These are phyloP conservation scores for Xylaria nigripes DNA, from an alignment of 495 filamentous ascomycete genomes.

Conservation along the genomic window DNA sequence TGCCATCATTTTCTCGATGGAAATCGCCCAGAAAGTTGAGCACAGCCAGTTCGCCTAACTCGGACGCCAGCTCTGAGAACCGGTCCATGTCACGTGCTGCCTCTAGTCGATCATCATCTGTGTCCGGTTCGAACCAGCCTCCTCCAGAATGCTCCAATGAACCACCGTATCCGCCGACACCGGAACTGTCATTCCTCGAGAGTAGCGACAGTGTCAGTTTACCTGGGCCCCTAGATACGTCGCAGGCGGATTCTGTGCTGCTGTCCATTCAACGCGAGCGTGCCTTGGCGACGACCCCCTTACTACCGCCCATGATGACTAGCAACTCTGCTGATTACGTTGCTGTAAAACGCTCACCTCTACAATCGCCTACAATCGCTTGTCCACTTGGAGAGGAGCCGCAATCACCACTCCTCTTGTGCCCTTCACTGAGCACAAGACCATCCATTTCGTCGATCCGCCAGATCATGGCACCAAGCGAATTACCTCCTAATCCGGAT, in stretches of 20 bases:
- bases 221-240: slow-evolving; percentile 48
- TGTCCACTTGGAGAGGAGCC: slow-evolving; percentile 23
- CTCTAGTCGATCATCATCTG: slow-evolving; percentile 63
- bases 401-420: slow-evolving; percentile 41
- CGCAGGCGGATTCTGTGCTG: slow-evolving; percentile 44
- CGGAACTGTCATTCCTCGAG: slow-evolving; percentile 58
- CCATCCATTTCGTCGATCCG: slow-evolving; percentile 72
- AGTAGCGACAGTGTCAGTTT: slow-evolving; percentile 41
- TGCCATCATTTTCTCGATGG: slow-evolving; percentile 64
- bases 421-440: slow-evolving; percentile 71
- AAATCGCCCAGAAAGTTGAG: slow-evolving; percentile 48
- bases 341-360: slow-evolving; percentile 57
- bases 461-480: slow-evolving; percentile 26
- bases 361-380: slow-evolving; percentile 68
- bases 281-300: slow-evolving; percentile 63
- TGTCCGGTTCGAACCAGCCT: slow-evolving; percentile 50
- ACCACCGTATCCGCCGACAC: slow-evolving; percentile 52
- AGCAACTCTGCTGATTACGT: slow-evolving; percentile 29
- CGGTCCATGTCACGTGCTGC: slow-evolving; percentile 36
- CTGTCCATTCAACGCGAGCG: slow-evolving; percentile 48
- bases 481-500: slow-evolving; percentile 47
- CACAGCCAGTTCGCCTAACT: slow-evolving; percentile 39
- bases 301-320: slow-evolving; percentile 72
- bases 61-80: slow-evolving; percentile 38
- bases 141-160: slow-evolving; percentile 44